phyloP scores from a whole-genome alignment of 1,284 basidiomycete species.

The Laetiporus sulphureus region DNA sequence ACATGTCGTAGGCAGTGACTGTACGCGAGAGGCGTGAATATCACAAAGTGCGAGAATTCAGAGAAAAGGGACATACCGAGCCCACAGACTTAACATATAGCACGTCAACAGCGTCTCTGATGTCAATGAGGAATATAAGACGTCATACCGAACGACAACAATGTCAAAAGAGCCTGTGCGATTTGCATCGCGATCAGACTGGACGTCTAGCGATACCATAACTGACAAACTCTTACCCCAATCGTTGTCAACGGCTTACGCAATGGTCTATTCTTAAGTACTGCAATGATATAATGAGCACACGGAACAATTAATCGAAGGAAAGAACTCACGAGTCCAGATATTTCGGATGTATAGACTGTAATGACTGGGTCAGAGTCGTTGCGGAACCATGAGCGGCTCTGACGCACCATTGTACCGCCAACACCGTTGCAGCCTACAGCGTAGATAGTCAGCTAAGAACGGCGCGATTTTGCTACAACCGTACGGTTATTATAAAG shows the following conservation, averaged over 20 bases:
- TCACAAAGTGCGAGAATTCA: neutral
- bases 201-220: neutral
- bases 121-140: neutral
- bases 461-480: neutral
- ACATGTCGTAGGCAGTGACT: constrained; percentile 7
- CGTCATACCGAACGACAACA: neutral
- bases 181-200: neutral
- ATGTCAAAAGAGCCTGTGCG: neutral
- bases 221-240: neutral
- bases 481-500: constrained; percentile 4
- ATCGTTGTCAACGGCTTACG: neutral
- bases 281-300: neutral
- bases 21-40: neutral
- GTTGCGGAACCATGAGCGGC: neutral
- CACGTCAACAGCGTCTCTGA: neutral
- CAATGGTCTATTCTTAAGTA: neutral
- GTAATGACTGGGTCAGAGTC: neutral
- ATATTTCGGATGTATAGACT: constrained; percentile 6
- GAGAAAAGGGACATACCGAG: neutral
- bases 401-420: constrained; percentile 2
- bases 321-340: constrained; percentile 2
- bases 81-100: constrained; percentile 1
- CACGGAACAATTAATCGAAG: neutral
- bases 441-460: neutral
- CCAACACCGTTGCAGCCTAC: constrained; percentile 1